Conservation (phyloP, 2,329 filamentous ascomycete species). For the Colletotrichum simmondsii region DNA sequence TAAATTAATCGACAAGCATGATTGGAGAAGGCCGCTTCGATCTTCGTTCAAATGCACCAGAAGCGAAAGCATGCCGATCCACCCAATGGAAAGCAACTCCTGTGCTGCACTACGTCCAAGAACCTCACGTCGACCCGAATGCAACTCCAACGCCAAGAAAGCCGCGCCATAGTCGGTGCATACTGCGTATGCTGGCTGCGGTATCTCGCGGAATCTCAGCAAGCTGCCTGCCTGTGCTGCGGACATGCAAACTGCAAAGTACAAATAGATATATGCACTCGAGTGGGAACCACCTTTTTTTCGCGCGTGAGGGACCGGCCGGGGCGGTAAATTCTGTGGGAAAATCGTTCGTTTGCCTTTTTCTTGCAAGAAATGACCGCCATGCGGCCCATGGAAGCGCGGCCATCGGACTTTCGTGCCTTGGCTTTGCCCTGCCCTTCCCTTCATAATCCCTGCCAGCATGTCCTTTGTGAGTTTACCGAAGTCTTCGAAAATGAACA, state of each 20-base stretch:
- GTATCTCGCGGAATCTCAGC: background rate
- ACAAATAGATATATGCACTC: background rate
- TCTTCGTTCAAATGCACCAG: background rate
- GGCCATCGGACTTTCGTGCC: background rate
- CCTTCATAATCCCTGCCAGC: background rate
- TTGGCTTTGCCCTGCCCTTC: background rate
- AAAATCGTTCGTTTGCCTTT: background rate
- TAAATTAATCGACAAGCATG: constrained; percentile 22
- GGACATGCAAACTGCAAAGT: background rate
- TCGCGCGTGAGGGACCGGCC: background rate
- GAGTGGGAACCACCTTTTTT: background rate
- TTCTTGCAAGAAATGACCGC: background rate
- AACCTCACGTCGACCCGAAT: background rate
- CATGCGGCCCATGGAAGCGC: background rate
- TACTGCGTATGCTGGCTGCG: background rate
- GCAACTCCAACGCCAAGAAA: background rate
- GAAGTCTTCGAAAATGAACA: background rate
- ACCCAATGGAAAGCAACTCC: background rate
- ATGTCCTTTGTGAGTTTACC: background rate
- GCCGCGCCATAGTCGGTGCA: background rate
- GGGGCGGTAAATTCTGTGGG: too few species aligned
- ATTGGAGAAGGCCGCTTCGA: background rate
- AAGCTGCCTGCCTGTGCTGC: background rate
- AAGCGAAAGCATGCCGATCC: background rate
- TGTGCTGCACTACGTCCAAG: background rate